These are phyloP conservation scores for Backusella australiensis DNA, from an alignment of 192 early-diverging fungal genomes.

Conservation along the genomic window DNA sequence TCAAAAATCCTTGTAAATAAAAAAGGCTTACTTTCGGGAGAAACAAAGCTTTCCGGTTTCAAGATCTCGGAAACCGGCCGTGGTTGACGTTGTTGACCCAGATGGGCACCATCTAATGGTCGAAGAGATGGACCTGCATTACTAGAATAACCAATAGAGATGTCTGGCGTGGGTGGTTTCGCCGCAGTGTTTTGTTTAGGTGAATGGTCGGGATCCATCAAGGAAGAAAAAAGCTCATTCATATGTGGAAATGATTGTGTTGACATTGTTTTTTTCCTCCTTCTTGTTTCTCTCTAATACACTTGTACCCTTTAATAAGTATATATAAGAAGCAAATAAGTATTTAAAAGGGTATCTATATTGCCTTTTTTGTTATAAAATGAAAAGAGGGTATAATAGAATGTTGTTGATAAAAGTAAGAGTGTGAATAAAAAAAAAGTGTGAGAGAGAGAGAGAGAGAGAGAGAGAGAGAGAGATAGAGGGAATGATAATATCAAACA, in stretches of 20 bases:
- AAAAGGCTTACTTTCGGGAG: slow-evolving; percentile 29
- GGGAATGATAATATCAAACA: neutral
- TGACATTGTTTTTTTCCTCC: neutral
- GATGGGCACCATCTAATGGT: neutral
- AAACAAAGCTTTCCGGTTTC: slow-evolving; percentile 26
- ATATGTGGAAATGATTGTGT: slow-evolving; percentile 2
- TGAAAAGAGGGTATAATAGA: neutral
- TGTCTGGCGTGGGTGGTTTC: neutral
- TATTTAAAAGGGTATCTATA: neutral
- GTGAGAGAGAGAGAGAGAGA: too few relatives aligned
- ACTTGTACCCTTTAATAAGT: neutral
- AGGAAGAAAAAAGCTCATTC: slow-evolving; percentile 1
- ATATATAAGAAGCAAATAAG: neutral
- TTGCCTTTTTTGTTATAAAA: neutral
- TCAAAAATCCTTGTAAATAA: neutral
- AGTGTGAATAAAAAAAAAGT: neutral
- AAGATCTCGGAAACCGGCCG: slow-evolving; percentile 36
- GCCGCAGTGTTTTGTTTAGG: neutral
- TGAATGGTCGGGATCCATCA: neutral
- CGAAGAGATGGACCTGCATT: neutral
- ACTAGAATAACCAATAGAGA: neutral
- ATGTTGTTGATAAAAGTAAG: neutral
- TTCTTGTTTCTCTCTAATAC: neutral
- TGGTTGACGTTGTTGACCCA: slow-evolving; percentile 7
- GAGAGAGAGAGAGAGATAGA: neutral